phyloP scores from a whole-genome alignment of 1,139 yeast genomes.

The Candida tropicalis region DNA sequence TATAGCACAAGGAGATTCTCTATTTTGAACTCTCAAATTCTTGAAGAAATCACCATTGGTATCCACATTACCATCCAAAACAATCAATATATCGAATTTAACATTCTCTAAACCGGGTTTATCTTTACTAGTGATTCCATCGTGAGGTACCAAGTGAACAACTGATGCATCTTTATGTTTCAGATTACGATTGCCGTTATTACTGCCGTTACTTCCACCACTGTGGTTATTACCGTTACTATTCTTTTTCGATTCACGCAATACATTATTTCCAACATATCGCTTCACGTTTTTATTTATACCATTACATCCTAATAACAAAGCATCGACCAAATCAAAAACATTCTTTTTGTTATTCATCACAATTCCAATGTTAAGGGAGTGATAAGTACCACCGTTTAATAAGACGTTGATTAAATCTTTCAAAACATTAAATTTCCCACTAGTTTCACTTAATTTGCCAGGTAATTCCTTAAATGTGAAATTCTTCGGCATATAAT shows the following conservation, averaged over 20 bases:
- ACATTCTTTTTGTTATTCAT: constrained; percentile 45
- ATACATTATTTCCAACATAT: constrained; percentile 59
- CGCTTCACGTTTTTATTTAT: constrained; percentile 52
- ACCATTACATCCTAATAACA: constrained; percentile 68
- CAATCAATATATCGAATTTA: constrained; percentile 63
- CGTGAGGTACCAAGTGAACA: constrained; percentile 50
- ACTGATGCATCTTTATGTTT: constrained; percentile 17
- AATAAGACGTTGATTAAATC: constrained; percentile 55
- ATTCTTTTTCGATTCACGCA: constrained; percentile 39
- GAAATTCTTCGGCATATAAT: constrained; percentile 82
- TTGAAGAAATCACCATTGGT: constrained; percentile 32
- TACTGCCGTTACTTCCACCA: constrained; percentile 8
- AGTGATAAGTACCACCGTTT: constrained; percentile 39
- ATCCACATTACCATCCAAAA: constrained; percentile 73
- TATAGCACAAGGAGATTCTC: constrained; percentile 41
- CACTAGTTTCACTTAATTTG: constrained; percentile 78
- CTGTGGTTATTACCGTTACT: constrained; percentile 17
- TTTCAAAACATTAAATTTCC: constrained; percentile 73
- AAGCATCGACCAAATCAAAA: constrained; percentile 78
- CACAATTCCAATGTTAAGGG: constrained; percentile 39
- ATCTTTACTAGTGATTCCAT: constrained; percentile 35
- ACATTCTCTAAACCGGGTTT: constrained; percentile 25
- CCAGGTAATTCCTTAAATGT: constrained; percentile 76
- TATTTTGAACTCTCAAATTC: constrained; percentile 35
- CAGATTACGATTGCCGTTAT: constrained; percentile 15